Conservation (phyloP, 2,329 filamentous ascomycete species). For the Exophiala oligosperma region DNA sequence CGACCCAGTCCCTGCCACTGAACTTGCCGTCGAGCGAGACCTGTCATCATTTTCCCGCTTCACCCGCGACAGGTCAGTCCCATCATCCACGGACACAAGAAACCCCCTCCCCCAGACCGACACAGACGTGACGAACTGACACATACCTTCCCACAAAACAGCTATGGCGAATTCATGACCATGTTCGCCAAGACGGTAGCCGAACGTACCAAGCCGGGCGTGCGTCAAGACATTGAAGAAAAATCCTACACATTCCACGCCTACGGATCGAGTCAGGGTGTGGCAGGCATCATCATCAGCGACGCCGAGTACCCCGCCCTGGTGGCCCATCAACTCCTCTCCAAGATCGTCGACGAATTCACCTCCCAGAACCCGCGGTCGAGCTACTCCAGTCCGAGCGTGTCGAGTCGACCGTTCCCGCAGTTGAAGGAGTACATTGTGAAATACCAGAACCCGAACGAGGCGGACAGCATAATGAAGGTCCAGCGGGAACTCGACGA, state of each 20-base stretch:
- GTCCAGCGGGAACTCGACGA: conserved; percentile 97
- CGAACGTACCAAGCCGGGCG: conserved; percentile 76
- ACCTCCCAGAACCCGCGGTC: conserved; percentile 71
- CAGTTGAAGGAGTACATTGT: conserved; percentile 75
- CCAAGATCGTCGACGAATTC: conserved; percentile 87
- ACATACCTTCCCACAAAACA: conserved; percentile 27
- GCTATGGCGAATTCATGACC: conserved; percentile 71
- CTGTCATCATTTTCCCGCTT: conserved; percentile 78
- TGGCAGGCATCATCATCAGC: conserved; percentile 75
- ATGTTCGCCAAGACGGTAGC: conserved; percentile 86
- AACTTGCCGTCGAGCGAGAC: conserved; percentile 76
- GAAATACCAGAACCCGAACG: conserved; percentile 34
- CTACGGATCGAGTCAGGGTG: conserved; percentile 71
- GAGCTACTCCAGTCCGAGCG: conserved; percentile 59
- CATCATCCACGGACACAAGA: neutral
- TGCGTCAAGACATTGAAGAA: conserved; percentile 83
- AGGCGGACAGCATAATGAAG: conserved; percentile 90
- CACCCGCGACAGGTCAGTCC: conserved; percentile 65
- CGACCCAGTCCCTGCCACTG: conserved; percentile 70
- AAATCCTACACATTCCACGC: conserved; percentile 78
- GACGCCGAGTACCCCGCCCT: conserved; percentile 74
- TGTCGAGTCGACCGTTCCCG: conserved; percentile 62
- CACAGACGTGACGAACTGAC: neutral
- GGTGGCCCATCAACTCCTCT: conserved; percentile 82
- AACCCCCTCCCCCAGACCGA: conserved; percentile 1